Evolutionary conservation across 108 stramenopile species (phyloP), one percentile per base, ranked within the genome.

Genomic region (Epithemia pelagica): DNA sequence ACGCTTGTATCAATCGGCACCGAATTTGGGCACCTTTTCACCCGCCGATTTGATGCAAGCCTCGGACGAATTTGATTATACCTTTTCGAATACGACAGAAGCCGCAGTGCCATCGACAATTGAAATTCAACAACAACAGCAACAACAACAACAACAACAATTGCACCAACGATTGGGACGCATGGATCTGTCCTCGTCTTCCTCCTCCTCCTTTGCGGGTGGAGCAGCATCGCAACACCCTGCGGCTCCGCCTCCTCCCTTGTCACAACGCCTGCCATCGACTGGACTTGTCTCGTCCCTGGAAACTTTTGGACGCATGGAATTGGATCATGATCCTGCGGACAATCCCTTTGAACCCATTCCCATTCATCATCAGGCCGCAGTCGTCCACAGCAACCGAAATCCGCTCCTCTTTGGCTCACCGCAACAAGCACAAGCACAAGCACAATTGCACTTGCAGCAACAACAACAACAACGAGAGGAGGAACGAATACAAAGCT

Each of bases 321-420:
- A 5, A 10, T 10, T 46, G 37, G 37, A 46, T 10, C 10, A 46
- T 15, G n/a, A n/a, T n/a, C n/a, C n/a, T n/a, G n/a, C n/a, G n/a
- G 56, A 57, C 56, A 57, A 57, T 57, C 56, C 56, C n/a, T 57
- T 57, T 57, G 56, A 57, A 57, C 56, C 56, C 21, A 26, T 57
- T 57, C 56, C 56, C 18, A 46, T 46, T n/a, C n/a, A n/a, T n/a
- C n/a, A n/a, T n/a, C n/a, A n/a, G n/a, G n/a, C n/a, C n/a, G n/a
- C n/a, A n/a, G n/a, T n/a, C n/a, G n/a, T n/a, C n/a, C n/a, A n/a
- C n/a, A n/a, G n/a, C n/a, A n/a, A n/a, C n/a, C n/a, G n/a, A n/a
- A n/a, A n/a, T n/a, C n/a, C n/a, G n/a, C n/a, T n/a, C n/a, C n/a
- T n/a, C n/a, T n/a, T n/a, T n/a, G n/a, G n/a, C n/a, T n/a, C n/a